Evolutionary conservation across 306 rosid species (phyloP).

Genomic region (Lathyrus oleraceus): DNA sequence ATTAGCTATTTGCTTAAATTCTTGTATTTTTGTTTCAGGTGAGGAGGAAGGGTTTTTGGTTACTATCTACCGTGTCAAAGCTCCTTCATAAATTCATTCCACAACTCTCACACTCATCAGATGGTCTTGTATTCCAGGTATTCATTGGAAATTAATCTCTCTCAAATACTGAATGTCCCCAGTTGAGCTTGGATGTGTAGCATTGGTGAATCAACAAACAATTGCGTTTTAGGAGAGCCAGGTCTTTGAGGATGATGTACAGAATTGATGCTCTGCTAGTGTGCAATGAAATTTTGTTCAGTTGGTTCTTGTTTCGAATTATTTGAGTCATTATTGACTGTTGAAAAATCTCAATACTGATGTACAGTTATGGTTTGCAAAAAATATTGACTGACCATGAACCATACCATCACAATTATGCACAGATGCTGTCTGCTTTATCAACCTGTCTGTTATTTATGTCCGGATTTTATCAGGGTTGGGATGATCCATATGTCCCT

Average conservation of each 20-base stretch:
- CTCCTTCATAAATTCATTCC: conserved; percentile 92
- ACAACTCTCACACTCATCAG: conserved; percentile 85
- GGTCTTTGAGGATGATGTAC: conserved; percentile 11
- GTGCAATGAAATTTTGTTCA: background rate
- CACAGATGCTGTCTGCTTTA: conserved; percentile 29
- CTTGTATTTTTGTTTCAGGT: conserved; percentile 57
- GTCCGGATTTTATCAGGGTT: conserved; percentile 60
- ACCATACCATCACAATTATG: conserved; percentile 1
- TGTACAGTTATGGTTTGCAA: background rate
- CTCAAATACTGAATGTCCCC: conserved; percentile 14
- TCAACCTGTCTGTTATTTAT: conserved; percentile 2
- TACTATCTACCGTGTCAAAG: conserved; percentile 86
- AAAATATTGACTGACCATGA: conserved; percentile 4
- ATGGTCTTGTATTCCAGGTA: conserved; percentile 98
- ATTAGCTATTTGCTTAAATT: conserved; percentile 28
- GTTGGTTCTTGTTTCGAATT: conserved; percentile 18
- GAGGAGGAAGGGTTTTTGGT: conserved; percentile 98
- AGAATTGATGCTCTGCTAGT: conserved; percentile 21
- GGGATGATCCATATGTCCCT: conserved; percentile 97
- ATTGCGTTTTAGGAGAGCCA: conserved; percentile 9
- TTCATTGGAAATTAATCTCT: conserved; percentile 30
- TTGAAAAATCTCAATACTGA: conserved; percentile 9
- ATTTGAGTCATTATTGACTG: conserved; percentile 4
- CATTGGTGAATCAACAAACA: conserved; percentile 15
- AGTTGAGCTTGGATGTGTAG: conserved; percentile 12